Base-by-base conservation (phyloP, 306 rosid genomes). In the Oxytropis ochrocephala region DNA sequence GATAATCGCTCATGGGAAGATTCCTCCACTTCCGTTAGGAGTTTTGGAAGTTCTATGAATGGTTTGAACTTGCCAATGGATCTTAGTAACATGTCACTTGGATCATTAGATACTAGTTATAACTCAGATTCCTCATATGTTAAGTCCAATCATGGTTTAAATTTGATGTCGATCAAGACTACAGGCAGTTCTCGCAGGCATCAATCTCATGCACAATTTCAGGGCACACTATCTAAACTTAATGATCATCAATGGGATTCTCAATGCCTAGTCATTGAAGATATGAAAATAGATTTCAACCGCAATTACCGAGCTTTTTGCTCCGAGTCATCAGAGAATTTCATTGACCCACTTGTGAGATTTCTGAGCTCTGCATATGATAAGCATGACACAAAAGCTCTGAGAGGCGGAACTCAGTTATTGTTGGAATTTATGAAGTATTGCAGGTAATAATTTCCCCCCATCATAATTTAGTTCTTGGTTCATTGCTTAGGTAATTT, bases 41-140 rank as follows among this genome's bases (percentile, higher is more conserved):
- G 98, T 82, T 82, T 93, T 57, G 88, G 90, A 54, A 93, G 96
- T 81, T 86, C 90, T 54, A 83, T 93, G 94, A 85, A 88, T 67
- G 94, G 87, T 76, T 74, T 93, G 67, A 85, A 54, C 50, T 70
- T 90, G 56, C 90, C 63, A 21, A 60, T 79, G 77, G 97, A 93
- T 84, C 57, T 85, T 77, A 93, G 98, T 75, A 76, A 49, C 74
- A 29, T 83, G 19, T 93, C 97, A 27, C 61, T 93, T 78, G 93
- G 94, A 61, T 89, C 97, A 32, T 46, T 85, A 55, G 94, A 93
- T 46, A 47, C 75, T 42, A 82, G 86, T 85, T 72, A 79, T 59
- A 73, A 58, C 74, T 89, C 91, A 19, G 93, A 84, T 71, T 78
- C 81, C 38, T 84, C 73, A 4, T 70, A 32, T 67, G 41, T 39